Evolutionary conservation across 768 basidiomycete species (phyloP), one percentile per base, ranked within the genome.

Genomic region (Boletus eberwhitei): DNA sequence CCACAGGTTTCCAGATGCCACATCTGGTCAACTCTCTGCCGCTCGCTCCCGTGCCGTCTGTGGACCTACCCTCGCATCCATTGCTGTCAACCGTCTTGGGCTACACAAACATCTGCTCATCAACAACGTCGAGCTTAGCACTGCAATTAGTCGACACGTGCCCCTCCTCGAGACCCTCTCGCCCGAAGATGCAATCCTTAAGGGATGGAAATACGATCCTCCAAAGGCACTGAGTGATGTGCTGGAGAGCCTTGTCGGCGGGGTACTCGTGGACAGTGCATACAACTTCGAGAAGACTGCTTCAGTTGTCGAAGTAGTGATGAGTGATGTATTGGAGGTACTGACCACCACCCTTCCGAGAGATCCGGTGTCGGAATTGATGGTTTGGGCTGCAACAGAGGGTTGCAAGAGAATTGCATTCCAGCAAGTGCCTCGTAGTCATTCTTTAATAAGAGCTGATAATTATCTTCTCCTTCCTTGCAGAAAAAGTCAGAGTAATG

Each of bases 171-270:
- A 81, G 59, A 69, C 73, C 1, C 74, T 84, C 42, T 74, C 84
- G 0, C 78, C 75, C 0, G 77, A 79, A 45, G 83, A 88, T 44
- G 82, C 90, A 19, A 79, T 92, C 42, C 67, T 79, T 13, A 77
- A 80, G 35, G 84, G 87, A 7, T 94, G 91, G 92, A 82, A 82
- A 61, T 87, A 85, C 58, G 87, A 92, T 61, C 90, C 92, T 9
- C 92, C 93, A 0, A 96, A 96, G 70, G 86, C 82, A 7, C 72
- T 93, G 32, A 87, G 88, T 52, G 93, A 96, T 64, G 81, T 92
- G 5, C 77, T 95, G 50, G 93, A 96, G 71, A 88, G 91, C 50
- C 72, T 95, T 6, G 74, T 93, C 34, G 93, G 91, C 1, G 92
- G 90, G 3, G 75, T 96, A 19, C 79, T 96, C 29, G 80, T 95